These are phyloP conservation scores for Urtica urens DNA, from an alignment of 306 rosid genomes.

Conservation along the genomic window DNA sequence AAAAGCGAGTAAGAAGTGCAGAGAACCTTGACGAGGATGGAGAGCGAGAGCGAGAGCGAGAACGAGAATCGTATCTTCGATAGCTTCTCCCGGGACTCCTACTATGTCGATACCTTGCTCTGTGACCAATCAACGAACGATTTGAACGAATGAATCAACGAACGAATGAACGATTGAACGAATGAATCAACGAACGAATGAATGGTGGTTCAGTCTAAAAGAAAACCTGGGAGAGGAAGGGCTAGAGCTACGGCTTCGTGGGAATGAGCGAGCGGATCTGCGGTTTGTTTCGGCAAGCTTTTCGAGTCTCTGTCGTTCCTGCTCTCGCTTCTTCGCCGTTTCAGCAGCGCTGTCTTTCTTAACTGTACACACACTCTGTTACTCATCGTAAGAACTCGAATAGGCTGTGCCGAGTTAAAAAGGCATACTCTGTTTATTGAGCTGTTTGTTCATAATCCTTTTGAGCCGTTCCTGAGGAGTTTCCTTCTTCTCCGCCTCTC, in stretches of 20 bases:
- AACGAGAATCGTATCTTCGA: slow-evolving; percentile 46
- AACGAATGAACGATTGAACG: neutral
- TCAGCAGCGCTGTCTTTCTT: slow-evolving; percentile 95
- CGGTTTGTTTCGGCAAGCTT: slow-evolving; percentile 92
- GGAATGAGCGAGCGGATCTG: slow-evolving; percentile 50
- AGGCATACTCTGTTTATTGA: slow-evolving; percentile 78
- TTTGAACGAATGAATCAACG: neutral
- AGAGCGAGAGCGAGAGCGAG: slow-evolving; percentile 30
- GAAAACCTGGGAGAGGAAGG: slow-evolving; percentile 89
- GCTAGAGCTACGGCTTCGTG: slow-evolving; percentile 54
- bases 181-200: neutral
- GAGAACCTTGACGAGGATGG: slow-evolving; percentile 70
- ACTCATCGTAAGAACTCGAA: too few relatives aligned
- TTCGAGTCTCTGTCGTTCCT: slow-evolving; percentile 86
- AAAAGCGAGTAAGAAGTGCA: neutral
- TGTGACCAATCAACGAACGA: slow-evolving; percentile 19
- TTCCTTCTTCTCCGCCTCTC: slow-evolving; percentile 83
- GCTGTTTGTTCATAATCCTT: slow-evolving; percentile 92
- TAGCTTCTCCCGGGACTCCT: slow-evolving; percentile 82
- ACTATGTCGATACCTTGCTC: slow-evolving; percentile 62
- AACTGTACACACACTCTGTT: slow-evolving; percentile 46
- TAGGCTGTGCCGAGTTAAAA: too few relatives aligned
- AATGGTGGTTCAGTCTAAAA: neutral
- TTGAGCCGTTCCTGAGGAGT: slow-evolving; percentile 99
- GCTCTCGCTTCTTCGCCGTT: slow-evolving; percentile 79